Conservation (phyloP, 1,284 basidiomycete genomes). For the Hemileia vastatrix region DNA sequence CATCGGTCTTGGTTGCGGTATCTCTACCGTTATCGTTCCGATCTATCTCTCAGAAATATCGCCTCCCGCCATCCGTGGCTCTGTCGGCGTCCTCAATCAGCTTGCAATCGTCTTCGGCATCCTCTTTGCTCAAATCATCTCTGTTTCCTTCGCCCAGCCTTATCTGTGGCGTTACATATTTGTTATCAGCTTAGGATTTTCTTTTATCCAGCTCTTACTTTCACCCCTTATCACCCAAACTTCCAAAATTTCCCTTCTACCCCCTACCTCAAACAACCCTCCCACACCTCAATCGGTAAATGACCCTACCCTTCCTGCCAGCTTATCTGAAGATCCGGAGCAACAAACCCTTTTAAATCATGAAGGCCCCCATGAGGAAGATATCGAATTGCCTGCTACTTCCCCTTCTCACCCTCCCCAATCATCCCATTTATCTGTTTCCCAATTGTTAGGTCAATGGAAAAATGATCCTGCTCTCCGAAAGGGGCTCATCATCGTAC, state of each 20-base stretch:
- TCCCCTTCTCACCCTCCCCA: neutral
- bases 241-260: neutral
- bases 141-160: constrained; percentile 57
- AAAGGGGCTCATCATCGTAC: constrained; percentile 2
- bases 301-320: neutral
- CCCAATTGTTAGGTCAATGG: neutral
- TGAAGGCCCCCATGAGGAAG: too few species aligned
- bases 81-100: constrained; percentile 72
- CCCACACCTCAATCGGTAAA: neutral
- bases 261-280: neutral
- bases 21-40: constrained; percentile 76
- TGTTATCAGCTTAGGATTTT: constrained; percentile 55
- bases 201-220: constrained; percentile 54
- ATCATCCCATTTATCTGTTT: neutral
- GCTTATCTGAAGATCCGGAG: neutral
- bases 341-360: constrained; percentile 1
- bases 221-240: constrained; percentile 6
- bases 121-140: constrained; percentile 62
- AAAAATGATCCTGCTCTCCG: constrained; percentile 10
- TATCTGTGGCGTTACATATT: constrained; percentile 65
- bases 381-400: neutral
- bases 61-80: constrained; percentile 61
- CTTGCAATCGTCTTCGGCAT: constrained; percentile 74
- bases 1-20: constrained; percentile 67
- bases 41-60: constrained; percentile 75